phyloP scores from a whole-genome alignment of 2,329 filamentous ascomycete species.

The Fusarium graminum region DNA sequence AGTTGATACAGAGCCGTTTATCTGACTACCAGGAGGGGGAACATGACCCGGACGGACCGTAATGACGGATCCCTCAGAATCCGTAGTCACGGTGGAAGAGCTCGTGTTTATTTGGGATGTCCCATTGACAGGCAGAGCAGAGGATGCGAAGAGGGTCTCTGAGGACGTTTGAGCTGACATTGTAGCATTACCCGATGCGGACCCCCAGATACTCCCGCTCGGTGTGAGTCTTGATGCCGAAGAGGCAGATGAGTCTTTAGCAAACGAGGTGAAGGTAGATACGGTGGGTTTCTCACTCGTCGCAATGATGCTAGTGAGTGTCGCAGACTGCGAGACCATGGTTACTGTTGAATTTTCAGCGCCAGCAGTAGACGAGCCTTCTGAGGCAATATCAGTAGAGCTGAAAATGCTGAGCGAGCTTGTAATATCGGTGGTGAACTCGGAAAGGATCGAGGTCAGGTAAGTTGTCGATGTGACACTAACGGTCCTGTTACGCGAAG shows the following conservation, averaged over 20 bases:
- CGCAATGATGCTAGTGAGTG: slow-evolving; percentile 5
- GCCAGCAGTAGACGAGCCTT: slow-evolving; percentile 8
- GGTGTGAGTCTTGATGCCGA: not conserved
- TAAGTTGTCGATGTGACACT: slow-evolving; percentile 22
- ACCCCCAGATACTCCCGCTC: slow-evolving; percentile 5
- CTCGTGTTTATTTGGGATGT: slow-evolving; percentile 7
- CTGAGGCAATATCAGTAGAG: slow-evolving; percentile 2
- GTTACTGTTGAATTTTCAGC: slow-evolving; percentile 8
- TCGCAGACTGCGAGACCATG: slow-evolving; percentile 1
- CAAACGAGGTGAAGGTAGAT: not conserved
- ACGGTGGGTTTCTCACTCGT: not conserved
- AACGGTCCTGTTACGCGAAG: not conserved
- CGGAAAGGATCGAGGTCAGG: slow-evolving; percentile 10
- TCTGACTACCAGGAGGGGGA: slow-evolving; percentile 19
- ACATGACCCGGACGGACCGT: slow-evolving; percentile 37
- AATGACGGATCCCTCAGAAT: slow-evolving; percentile 28
- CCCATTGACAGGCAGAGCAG: slow-evolving; percentile 15
- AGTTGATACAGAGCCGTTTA: slow-evolving; percentile 17
- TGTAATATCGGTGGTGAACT: not conserved
- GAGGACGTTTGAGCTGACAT: slow-evolving; percentile 4
- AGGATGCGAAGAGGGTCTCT: slow-evolving; percentile 17
- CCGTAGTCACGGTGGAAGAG: slow-evolving; percentile 24
- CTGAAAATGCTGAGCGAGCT: not conserved
- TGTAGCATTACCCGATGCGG: slow-evolving; percentile 6
- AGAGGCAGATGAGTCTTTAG: slow-evolving; percentile 15